phyloP scores from a whole-genome alignment of 2,329 filamentous ascomycete species.

The Aspergillus sclerotialis region DNA sequence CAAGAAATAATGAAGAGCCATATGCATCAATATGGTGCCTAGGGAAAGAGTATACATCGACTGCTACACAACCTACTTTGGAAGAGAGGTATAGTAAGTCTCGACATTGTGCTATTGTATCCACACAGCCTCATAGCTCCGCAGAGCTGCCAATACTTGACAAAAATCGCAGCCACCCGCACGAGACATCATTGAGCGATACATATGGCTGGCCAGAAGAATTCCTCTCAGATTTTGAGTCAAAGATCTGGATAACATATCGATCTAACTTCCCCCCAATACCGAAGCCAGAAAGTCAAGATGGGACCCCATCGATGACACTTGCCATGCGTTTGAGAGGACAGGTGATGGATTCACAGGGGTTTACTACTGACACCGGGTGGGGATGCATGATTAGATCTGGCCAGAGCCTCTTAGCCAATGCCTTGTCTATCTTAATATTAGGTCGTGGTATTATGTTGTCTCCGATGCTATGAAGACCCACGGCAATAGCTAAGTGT shows the following conservation, averaged over 20 bases:
- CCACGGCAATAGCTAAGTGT: slow-evolving; percentile 13
- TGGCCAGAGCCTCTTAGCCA: slow-evolving; percentile 86
- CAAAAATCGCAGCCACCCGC: slow-evolving; percentile 1
- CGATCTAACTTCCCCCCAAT: slow-evolving; percentile 80
- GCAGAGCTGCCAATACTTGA: neutral
- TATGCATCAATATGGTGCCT: slow-evolving; percentile 79
- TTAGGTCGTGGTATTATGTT: slow-evolving; percentile 65
- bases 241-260: slow-evolving; percentile 93
- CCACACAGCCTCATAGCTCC: neutral
- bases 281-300: slow-evolving; percentile 67
- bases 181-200: slow-evolving; percentile 4
- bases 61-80: slow-evolving; percentile 8
- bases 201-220: slow-evolving; percentile 66
- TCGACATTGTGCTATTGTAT: neutral
- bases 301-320: slow-evolving; percentile 65
- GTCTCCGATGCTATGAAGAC: slow-evolving; percentile 12
- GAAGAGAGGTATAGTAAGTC: neutral
- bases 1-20: slow-evolving; percentile 64
- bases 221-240: slow-evolving; percentile 90
- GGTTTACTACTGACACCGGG: slow-evolving; percentile 87
- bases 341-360: slow-evolving; percentile 67
- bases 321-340: slow-evolving; percentile 77
- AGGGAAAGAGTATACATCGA: slow-evolving; percentile 55
- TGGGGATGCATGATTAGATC: slow-evolving; percentile 99
- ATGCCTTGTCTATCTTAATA: slow-evolving; percentile 64